Percentiles rank a stretch among this genome's conserved stretches.
phyloP scores from a whole-genome alignment of 1,284 basidiomycete genomes.

The Phellinidium pouzarii region DNA sequence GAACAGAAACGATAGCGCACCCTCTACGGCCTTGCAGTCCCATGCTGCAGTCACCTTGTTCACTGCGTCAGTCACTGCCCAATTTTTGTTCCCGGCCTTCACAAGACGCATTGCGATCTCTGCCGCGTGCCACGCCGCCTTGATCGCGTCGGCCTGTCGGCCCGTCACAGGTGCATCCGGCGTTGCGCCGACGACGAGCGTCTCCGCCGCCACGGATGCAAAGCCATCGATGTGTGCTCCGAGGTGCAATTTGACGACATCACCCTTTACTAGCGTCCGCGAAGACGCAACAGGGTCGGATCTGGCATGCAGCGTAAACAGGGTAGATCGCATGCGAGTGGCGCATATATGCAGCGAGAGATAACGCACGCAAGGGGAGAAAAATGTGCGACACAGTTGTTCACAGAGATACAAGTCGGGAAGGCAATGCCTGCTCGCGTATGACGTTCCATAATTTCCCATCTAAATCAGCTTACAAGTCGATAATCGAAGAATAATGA shows the following conservation, averaged over 20 bases:
- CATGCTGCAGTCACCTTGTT: conserved; percentile 67
- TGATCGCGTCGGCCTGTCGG: conserved; percentile 82
- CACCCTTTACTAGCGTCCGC: conserved; percentile 73
- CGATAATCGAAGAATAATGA: not conserved
- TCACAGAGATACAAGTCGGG: conserved; percentile 90
- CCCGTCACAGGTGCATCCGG: conserved; percentile 73
- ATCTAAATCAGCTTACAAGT: not conserved
- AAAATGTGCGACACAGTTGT: conserved; percentile 81
- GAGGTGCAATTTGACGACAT: conserved; percentile 93
- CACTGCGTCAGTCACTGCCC: conserved; percentile 87
- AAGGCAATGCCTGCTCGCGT: conserved; percentile 78
- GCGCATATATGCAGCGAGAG: conserved; percentile 15
- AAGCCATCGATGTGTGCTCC: conserved; percentile 97
- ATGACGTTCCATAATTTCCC: not conserved
- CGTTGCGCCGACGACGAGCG: conserved; percentile 78
- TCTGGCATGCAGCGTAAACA: conserved; percentile 29
- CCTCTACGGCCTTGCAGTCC: conserved; percentile 87
- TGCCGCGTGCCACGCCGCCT: conserved; percentile 89
- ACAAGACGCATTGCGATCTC: conserved; percentile 86
- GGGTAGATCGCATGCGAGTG: conserved; percentile 13
- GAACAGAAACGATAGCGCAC: conserved; percentile 41
- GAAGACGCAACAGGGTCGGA: conserved; percentile 66
- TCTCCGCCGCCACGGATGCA: conserved; percentile 87
- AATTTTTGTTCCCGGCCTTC: conserved; percentile 91
- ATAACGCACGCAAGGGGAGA: conserved; percentile 64